Evolutionary conservation across 495 filamentous ascomycete species (phyloP), one percentile per base, ranked within the genome.

Genomic region (Recurvomyces mirabilis): DNA sequence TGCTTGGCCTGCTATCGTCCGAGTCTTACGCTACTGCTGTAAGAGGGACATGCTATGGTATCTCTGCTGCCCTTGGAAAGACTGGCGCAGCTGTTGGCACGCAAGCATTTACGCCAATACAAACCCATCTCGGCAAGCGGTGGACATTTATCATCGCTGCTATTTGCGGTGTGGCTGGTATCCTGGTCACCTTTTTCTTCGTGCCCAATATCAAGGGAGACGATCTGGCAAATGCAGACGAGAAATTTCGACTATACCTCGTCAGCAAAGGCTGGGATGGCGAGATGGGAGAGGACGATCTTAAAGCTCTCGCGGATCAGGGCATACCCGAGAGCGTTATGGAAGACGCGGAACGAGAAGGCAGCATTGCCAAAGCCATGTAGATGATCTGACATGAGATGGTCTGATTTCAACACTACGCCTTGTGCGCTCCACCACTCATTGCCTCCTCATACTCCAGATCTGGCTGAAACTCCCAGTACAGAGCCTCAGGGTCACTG

Each of bases 81-180:
- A 58, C 68, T 0, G 71, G 71, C 11, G 71, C 66, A 6, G 70
- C 71, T 0, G 51, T 74, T n/a, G 71, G 71, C 0, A 73, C 68
- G 1, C 61, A 74, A 38, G 70, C 61, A 0, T 75, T 74, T 38
- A 64, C 59, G 13, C 71, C 65, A 3, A 71, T 74, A 15, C 49
- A 67, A 33, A 47, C 42, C 19, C 26, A 60, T 35, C 51, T 73
- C 9, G 69, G 71, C 0, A 67, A 73, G 43, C 56, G 56, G 20
- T 71, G 68, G 67, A 73, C 70, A 5, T 73, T 74, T 35, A 69
- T 74, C 28, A 65, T 73, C 38, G 68, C 69, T 6, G 71, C 70
- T 6, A 69, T 72, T 31, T 70, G 65, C 43, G 70, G 70, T 3
- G 60, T 74, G n/a, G 61, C 62, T 4, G 71, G 71, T 0, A 60